Evolutionary conservation across 257 asterid species (phyloP), one percentile per base, ranked within the genome.

Genomic region (Gardenia jasminoides): DNA sequence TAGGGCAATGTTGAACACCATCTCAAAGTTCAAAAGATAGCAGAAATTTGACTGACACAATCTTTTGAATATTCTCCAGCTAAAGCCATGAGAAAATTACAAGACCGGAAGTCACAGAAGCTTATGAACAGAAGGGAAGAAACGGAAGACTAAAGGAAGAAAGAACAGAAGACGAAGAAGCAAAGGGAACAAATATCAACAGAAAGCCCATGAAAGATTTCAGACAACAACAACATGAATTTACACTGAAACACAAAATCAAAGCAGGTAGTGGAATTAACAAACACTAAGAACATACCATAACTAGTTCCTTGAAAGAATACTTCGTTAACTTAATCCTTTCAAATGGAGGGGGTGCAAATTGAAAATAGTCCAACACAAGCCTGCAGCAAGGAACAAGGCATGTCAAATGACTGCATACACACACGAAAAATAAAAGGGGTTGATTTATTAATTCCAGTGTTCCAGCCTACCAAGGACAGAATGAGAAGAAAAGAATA

Each of bases 311-410:
- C 76, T 78, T 75, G 24, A 74, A 67, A 84, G 83, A 86, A 71
- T 88, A 77, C 83, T 70, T 67, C 61, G 77, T 83, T 78, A 59
- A 87, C 81, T 70, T 86, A n/a, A 93, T 83, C 88, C 94, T 89
- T 84, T 92, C 85, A 48, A 93, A 96, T 24, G 99, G 98, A 81
- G 97, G 90, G 83, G 98, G 97, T 70, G 98, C 94, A 86, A 73
- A 83, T 66, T 84, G 76, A 79, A 93, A 92, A 88, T 96, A 96
- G 82, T 83, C 83, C 75, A 90, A 83, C 70, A 91, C 81, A 54
- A 88, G 76, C 96, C 99, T 95, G 92, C 82, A 80, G 48, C 82
- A 86, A 77, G 43, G 48, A 56, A 78, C 39, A 81, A 41, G 26
- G 64, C 48, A 31, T 9, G 59, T 83, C 77, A 82, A 13, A 43